Conservation (phyloP, 1,284 basidiomycete species). For the Calocybe gambosa region DNA sequence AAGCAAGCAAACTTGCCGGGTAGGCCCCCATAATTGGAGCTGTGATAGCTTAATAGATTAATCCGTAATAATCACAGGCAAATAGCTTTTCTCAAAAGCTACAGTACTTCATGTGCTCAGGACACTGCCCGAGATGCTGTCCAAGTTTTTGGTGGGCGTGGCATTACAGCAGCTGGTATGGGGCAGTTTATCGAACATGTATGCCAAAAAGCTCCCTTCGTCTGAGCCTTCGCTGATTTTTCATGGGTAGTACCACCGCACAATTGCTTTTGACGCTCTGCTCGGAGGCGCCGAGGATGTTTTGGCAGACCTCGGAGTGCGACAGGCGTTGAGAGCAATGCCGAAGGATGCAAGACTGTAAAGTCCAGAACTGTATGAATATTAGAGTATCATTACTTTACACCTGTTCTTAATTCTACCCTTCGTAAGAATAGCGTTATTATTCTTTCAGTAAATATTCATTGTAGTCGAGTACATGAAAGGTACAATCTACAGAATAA, state of each 20-base stretch:
- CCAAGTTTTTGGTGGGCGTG: constrained; percentile 66
- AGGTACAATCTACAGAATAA: constrained; percentile 3
- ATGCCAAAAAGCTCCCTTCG: constrained; percentile 18
- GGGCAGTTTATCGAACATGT: constrained; percentile 60
- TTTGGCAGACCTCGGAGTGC: constrained; percentile 56
- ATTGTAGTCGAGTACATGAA: not conserved
- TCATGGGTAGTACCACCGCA: constrained; percentile 38
- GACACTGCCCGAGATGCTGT: constrained; percentile 65
- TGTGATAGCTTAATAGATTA: not conserved
- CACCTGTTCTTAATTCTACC: not conserved
- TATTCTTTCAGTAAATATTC: not conserved
- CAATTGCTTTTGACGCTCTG: constrained; percentile 45
- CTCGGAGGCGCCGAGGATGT: constrained; percentile 65
- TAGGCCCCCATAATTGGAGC: constrained; percentile 18
- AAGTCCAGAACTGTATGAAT: not conserved
- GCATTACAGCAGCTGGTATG: constrained; percentile 63
- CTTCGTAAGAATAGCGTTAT: not conserved
- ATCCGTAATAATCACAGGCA: constrained; percentile 32
- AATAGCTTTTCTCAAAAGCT: constrained; percentile 68
- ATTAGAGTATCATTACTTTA: not conserved
- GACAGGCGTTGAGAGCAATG: constrained; percentile 61
- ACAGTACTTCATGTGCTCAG: constrained; percentile 51
- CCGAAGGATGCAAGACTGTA: constrained; percentile 49
- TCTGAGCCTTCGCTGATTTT: constrained; percentile 3
- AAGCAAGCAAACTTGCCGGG: constrained; percentile 46